phyloP scores from a whole-genome alignment of 2,329 filamentous ascomycete genomes.

The Dothideomycetes sp. region DNA sequence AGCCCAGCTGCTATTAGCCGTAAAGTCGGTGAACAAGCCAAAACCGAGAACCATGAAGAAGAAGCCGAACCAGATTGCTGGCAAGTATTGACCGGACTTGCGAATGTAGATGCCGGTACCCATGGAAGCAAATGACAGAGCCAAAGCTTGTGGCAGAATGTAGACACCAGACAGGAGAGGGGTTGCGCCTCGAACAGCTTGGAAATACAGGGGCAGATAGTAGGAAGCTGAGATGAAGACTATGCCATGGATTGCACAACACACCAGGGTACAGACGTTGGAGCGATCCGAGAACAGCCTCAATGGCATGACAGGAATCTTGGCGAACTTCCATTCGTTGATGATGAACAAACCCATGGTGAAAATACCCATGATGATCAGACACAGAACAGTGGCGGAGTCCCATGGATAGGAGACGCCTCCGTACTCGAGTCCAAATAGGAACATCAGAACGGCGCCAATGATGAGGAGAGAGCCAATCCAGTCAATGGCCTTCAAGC shows the following conservation, averaged over 20 bases:
- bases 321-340: conserved; percentile 64
- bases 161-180: conserved; percentile 65
- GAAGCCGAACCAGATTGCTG: conserved; percentile 42
- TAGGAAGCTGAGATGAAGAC: conserved; percentile 71
- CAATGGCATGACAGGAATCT: conserved; percentile 69
- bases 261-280: conserved; percentile 55
- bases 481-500: conserved; percentile 58
- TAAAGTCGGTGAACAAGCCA: conserved; percentile 31
- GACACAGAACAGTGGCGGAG: conserved; percentile 53
- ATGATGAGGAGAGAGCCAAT: conserved; percentile 57
- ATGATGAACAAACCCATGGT: conserved; percentile 52
- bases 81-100: conserved; percentile 41
- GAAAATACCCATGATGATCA: conserved; percentile 15
- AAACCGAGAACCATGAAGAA: conserved; percentile 30
- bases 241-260: conserved; percentile 65
- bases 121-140: conserved; percentile 26
- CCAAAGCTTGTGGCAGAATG: conserved; percentile 27
- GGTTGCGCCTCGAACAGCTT: conserved; percentile 58
- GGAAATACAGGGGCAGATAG: conserved; percentile 79
- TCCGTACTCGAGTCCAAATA: conserved; percentile 78
- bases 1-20: conserved; percentile 26
- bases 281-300: conserved; percentile 58
- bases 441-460: conserved; percentile 73
- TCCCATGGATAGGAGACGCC: conserved; percentile 67
- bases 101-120: conserved; percentile 33